Evolutionary conservation across 129 eudicot species (phyloP), one percentile per base, ranked within the genome.

Genomic region (Helichrysum umbraculigerum): DNA sequence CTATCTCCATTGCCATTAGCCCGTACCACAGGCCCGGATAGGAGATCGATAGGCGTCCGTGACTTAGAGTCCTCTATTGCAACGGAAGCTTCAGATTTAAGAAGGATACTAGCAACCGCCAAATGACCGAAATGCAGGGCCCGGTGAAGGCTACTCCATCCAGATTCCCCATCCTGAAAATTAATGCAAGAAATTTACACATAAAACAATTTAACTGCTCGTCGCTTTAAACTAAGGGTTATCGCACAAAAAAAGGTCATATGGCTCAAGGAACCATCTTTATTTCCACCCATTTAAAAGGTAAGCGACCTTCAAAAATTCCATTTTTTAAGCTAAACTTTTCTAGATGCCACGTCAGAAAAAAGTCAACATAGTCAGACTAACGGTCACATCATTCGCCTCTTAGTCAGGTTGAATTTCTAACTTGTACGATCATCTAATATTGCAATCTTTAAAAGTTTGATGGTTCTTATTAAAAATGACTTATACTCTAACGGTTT

Each of bases 81-180:
- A 66, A 89, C 79, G 12, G 96, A 91, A 75, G 97, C 99, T 79
- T 92, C 97, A 78, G 82, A 80, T 79, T 89, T 88, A 60, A 95
- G 85, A 14, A 95, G 96, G 60, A 91, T 73, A 50, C 97, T 77
- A 68, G 99, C 99, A 68, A 91, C 92, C 5, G 99, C 97, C 77
- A 95, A 80, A 85, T 95, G 97, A 74, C 99, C 99, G 68, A 95
- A 95, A 85, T 95, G 99, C 66, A 95, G 81, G 42, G 99, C 92
- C 57, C 99, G 81, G 74, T 95, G 99, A 79, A 95, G 99, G 84
- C 97, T 91, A 72, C 89, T 87, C 99, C 99, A 95, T 77, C 99
- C 99, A 50, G 99, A 95, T 84, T 95, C 99, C 59, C 97, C 97
- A 80, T 95, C 99, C 99, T 95, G 89, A 54, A 66, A 73, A 69